Evolutionary conservation across 805 yeast genomes (phyloP).

Genomic region (Dipodascus albidus): DNA sequence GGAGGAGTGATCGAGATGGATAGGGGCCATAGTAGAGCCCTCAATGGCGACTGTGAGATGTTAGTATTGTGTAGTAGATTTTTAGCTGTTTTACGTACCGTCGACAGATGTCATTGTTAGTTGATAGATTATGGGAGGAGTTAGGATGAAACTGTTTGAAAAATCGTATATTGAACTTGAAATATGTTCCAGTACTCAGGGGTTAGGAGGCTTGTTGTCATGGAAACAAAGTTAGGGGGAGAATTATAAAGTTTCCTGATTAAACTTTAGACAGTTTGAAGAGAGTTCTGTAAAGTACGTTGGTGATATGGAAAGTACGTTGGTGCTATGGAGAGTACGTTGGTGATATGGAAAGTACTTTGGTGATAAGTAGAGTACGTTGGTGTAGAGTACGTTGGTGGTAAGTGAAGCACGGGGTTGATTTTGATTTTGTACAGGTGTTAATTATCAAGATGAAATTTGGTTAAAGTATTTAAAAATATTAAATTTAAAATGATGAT

Average conservation of each 20-base stretch:
- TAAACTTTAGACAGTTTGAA: background rate
- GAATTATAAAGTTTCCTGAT: background rate
- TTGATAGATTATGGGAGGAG: background rate
- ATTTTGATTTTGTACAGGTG: too few species aligned
- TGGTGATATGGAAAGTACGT: too few species aligned
- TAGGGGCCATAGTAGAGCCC: constrained; percentile 1
- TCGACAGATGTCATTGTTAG: background rate
- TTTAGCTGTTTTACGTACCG: background rate
- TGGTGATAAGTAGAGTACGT: too few species aligned
- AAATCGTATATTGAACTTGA: background rate
- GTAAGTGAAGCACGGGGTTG: too few species aligned
- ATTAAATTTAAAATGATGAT: too few species aligned
- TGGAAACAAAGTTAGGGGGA: background rate
- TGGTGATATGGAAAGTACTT: too few species aligned
- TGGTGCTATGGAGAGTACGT: too few species aligned
- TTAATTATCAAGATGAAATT: too few species aligned
- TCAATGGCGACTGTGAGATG: background rate
- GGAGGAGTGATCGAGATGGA: background rate
- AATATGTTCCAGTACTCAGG: background rate
- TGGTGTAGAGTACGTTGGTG: too few species aligned
- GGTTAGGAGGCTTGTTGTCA: background rate
- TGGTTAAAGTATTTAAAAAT: too few species aligned
- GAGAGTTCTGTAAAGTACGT: background rate
- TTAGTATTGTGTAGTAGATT: background rate
- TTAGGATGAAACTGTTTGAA: background rate